Percentiles rank a stretch among this genome's conserved stretches.
Conservation (phyloP, 805 yeast genomes). For the Saccharomyces kudriavzevii region DNA sequence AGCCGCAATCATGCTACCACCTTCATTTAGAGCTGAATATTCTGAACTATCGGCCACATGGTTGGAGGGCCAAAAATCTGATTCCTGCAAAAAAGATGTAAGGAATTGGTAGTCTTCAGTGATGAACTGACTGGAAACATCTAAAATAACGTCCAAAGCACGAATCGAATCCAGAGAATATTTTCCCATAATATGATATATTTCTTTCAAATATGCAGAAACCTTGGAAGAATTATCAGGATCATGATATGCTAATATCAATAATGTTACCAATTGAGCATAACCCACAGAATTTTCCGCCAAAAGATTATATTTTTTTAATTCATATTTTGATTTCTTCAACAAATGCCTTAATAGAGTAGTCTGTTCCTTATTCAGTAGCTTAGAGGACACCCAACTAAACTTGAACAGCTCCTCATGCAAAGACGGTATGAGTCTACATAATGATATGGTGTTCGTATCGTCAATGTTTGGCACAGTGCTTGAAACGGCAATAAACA, state of each 20-base stretch:
- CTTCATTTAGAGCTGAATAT: constrained; percentile 32
- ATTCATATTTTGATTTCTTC: constrained; percentile 32
- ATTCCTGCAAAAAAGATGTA: constrained; percentile 40
- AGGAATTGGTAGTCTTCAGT: constrained; percentile 40
- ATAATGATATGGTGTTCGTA: constrained; percentile 13
- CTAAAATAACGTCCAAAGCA: constrained; percentile 54
- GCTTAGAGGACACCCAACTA: constrained; percentile 26
- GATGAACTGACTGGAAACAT: constrained; percentile 40
- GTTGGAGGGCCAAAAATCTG: constrained; percentile 61
- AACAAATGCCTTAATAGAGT: constrained; percentile 19
- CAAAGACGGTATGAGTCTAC: constrained; percentile 6
- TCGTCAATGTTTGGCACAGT: constrained; percentile 12
- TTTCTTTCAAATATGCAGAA: constrained; percentile 37
- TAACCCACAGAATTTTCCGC: constrained; percentile 77
- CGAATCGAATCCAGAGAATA: constrained; percentile 67
- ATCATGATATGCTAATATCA: constrained; percentile 36
- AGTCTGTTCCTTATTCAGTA: constrained; percentile 19
- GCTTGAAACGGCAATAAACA: constrained; percentile 15
- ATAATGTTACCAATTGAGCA: constrained; percentile 48
- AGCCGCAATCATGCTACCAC: constrained; percentile 52
- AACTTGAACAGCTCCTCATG: constrained; percentile 22
- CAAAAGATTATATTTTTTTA: constrained; percentile 52
- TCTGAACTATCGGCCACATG: constrained; percentile 28
- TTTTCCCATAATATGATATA: constrained; percentile 61
- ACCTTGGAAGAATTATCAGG: constrained; percentile 37